Percentiles rank a stretch among this genome's conserved stretches.
Conservation (phyloP, 2,329 filamentous ascomycete species). For the Colletotrichum scovillei region DNA sequence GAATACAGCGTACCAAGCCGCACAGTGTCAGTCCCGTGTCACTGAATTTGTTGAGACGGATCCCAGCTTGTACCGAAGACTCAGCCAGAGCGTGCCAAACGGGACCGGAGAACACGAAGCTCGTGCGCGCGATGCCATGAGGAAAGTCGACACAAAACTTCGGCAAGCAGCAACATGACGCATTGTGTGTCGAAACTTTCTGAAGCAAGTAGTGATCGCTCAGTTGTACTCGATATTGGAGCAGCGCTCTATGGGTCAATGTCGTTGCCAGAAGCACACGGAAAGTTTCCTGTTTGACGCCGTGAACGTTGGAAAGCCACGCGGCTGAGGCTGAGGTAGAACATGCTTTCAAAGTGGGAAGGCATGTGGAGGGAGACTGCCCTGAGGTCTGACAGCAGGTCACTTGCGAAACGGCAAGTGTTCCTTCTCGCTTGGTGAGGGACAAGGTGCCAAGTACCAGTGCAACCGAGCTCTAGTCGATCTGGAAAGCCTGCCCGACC, state of each 20-base stretch:
- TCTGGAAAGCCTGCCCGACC: too few species aligned
- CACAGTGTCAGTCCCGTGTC: neutral
- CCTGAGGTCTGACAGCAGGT: neutral
- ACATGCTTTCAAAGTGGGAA: neutral
- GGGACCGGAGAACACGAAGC: neutral
- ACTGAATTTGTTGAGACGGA: neutral
- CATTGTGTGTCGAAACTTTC: too few species aligned
- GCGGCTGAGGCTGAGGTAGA: too few species aligned
- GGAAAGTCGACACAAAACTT: neutral
- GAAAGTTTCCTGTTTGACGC: neutral
- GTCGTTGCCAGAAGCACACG: neutral
- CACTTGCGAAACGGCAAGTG: neutral
- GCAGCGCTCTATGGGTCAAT: neutral
- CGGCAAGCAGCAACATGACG: neutral
- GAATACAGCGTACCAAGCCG: neutral
- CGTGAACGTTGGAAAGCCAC: neutral
- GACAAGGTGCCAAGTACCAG: neutral
- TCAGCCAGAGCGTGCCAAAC: neutral
- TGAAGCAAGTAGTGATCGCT: neutral
- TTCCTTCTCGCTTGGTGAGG: neutral
- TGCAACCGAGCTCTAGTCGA: neutral
- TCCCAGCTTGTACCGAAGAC: neutral
- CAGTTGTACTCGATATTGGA: neutral
- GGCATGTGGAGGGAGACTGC: neutral
- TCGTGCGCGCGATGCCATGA: neutral